These are phyloP conservation scores for Claviceps sp. DNA, from an alignment of 2,329 filamentous ascomycete genomes.

Conservation along the genomic window DNA sequence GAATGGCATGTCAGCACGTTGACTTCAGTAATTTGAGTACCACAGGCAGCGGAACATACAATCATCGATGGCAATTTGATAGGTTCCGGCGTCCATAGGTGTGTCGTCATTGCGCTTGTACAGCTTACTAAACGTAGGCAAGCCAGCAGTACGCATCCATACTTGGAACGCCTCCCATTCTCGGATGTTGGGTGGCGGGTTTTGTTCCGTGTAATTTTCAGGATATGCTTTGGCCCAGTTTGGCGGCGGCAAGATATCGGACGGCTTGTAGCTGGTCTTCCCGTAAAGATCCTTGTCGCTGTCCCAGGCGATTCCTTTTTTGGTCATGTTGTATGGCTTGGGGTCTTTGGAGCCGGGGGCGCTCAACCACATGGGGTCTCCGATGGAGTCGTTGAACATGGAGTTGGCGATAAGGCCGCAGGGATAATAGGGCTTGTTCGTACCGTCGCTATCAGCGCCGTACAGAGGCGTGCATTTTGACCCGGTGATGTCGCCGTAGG, in stretches of 20 bases:
- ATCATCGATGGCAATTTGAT: constrained; percentile 63
- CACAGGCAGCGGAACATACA: constrained; percentile 41
- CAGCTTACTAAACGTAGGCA: constrained; percentile 91
- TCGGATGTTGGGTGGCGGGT: constrained; percentile 57
- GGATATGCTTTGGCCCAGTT: constrained; percentile 70
- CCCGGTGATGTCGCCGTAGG: constrained; percentile 43
- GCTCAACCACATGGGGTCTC: constrained; percentile 48
- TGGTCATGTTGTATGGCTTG: constrained; percentile 59
- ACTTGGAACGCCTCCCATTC: constrained; percentile 81
- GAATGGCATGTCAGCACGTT: background rate
- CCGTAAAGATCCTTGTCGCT: constrained; percentile 74
- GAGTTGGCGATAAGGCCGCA: constrained; percentile 96
- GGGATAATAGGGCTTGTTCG: constrained; percentile 70
- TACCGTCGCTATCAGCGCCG: constrained; percentile 25
- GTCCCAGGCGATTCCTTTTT: constrained; percentile 71
- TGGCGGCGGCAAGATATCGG: constrained; percentile 64
- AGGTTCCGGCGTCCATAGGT: constrained; percentile 55
- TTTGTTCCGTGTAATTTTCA: constrained; percentile 50
- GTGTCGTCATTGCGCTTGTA: constrained; percentile 66
- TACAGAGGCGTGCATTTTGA: constrained; percentile 67
- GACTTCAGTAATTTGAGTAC: too few relatives aligned
- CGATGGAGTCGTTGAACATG: constrained; percentile 87
- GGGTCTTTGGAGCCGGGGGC: constrained; percentile 19
- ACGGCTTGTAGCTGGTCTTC: constrained; percentile 47
- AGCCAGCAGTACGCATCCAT: constrained; percentile 94